Evolutionary conservation across 495 filamentous ascomycete genomes (phyloP).

Genomic region (Evernia prunastri): DNA sequence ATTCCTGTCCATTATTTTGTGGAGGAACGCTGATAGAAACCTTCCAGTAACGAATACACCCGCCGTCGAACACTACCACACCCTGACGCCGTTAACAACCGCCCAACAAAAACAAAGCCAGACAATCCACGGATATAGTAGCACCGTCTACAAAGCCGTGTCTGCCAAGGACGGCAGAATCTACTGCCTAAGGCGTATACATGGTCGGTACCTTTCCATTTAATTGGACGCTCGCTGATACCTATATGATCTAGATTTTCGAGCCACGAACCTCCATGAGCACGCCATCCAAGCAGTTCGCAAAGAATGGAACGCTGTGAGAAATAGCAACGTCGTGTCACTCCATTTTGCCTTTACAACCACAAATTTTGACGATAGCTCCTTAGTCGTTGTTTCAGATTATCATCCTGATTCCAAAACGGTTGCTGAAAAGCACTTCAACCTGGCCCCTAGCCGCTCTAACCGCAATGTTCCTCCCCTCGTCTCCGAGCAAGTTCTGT

Average conservation of each 20-base stretch:
- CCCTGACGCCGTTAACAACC: conserved; percentile 65
- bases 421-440: conserved; percentile 69
- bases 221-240: conserved; percentile 25
- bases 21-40: conserved; percentile 5
- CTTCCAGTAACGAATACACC: conserved; percentile 55
- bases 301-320: conserved; percentile 85
- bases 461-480: conserved; percentile 39
- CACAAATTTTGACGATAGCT: conserved; percentile 86
- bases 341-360: conserved; percentile 92
- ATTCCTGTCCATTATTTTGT: conserved; percentile 5
- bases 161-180: conserved; percentile 77
- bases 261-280: conserved; percentile 65
- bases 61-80: conserved; percentile 78
- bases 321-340: conserved; percentile 74
- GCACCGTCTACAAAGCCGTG: conserved; percentile 93
- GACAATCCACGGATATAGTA: conserved; percentile 72
- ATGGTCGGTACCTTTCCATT: conserved; percentile 45
- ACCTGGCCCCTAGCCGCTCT: conserved; percentile 34
- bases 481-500: conserved; percentile 72
- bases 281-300: conserved; percentile 78
- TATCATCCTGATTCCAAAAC: conserved; percentile 91
- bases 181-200: conserved; percentile 78
- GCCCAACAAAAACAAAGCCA: conserved; percentile 63
- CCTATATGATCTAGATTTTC: conserved; percentile 49
- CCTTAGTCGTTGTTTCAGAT: conserved; percentile 87